Evolutionary conservation across 2,329 filamentous ascomycete species (phyloP).

Genomic region (Pseudogymnoascus sp.): DNA sequence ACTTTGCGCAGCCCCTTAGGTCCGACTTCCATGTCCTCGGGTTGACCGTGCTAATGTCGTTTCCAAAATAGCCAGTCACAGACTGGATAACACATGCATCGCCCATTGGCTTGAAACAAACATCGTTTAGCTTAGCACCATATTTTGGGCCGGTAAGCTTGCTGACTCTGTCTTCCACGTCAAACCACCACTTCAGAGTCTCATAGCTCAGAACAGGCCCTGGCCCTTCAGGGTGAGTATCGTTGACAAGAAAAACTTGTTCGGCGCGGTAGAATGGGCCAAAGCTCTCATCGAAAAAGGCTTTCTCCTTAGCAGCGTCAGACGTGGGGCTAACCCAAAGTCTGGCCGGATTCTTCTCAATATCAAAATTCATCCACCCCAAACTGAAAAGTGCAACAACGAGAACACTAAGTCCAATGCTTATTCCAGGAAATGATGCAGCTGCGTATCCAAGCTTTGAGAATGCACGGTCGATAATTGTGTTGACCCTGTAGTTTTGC

Average conservation of each 20-base stretch:
- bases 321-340: slow-evolving; percentile 97
- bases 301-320: slow-evolving; percentile 82
- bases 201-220: slow-evolving; percentile 82
- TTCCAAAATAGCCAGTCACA: slow-evolving; percentile 78
- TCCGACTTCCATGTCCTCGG: slow-evolving; percentile 62
- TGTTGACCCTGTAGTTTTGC: slow-evolving; percentile 75
- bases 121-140: slow-evolving; percentile 64
- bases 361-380: slow-evolving; percentile 80
- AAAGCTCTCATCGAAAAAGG: slow-evolving; percentile 87
- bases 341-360: slow-evolving; percentile 83
- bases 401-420: slow-evolving; percentile 67
- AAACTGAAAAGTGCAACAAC: slow-evolving; percentile 71
- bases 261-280: slow-evolving; percentile 93
- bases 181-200: slow-evolving; percentile 88
- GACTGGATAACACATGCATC: slow-evolving; percentile 89
- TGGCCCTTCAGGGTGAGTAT: slow-evolving; percentile 53
- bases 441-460: slow-evolving; percentile 70
- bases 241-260: slow-evolving; percentile 89
- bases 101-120: slow-evolving; percentile 90
- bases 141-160: slow-evolving; percentile 61
- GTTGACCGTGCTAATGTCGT: slow-evolving; percentile 52
- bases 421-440: slow-evolving; percentile 75
- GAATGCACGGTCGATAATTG: slow-evolving; percentile 71
- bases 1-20: slow-evolving; percentile 64
- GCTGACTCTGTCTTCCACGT: slow-evolving; percentile 69